A percentile compares a stretch with the other conserved stretches of the same genome.
phyloP scores from a whole-genome alignment of 2,329 filamentous ascomycete genomes.

The Diaporthe vexans region DNA sequence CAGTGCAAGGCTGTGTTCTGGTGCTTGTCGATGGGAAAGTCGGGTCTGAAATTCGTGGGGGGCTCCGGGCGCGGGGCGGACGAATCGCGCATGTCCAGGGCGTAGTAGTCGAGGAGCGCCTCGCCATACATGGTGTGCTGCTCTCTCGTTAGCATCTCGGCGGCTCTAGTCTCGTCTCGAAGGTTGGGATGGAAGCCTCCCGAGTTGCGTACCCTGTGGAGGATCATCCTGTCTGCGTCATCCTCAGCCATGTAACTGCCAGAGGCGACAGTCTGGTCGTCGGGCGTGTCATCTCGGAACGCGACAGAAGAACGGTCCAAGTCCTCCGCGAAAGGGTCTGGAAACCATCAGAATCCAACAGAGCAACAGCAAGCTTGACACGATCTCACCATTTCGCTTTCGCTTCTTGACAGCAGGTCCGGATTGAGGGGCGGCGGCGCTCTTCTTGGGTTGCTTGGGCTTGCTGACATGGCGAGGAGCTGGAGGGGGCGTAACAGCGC shows the following conservation, averaged over 20 bases:
- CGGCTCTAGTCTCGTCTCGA: background rate
- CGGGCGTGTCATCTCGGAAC: constrained; percentile 78
- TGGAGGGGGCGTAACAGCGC: constrained; percentile 89
- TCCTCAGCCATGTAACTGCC: constrained; percentile 90
- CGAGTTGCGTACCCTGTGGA: constrained; percentile 36
- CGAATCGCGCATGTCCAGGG: constrained; percentile 85
- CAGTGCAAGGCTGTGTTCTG: constrained; percentile 95
- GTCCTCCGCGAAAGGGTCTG: constrained; percentile 66
- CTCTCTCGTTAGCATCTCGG: constrained; percentile 71
- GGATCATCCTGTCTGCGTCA: constrained; percentile 78
- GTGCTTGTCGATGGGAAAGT: constrained; percentile 94
- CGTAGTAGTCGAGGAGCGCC: constrained; percentile 94
- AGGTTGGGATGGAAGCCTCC: background rate
- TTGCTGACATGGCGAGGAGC: constrained; percentile 94
- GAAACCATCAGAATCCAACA: constrained; percentile 45
- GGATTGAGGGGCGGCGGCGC: constrained; percentile 55
- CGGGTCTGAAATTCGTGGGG: constrained; percentile 87
- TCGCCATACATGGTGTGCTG: constrained; percentile 94
- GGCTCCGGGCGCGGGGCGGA: constrained; percentile 81
- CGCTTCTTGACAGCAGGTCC: constrained; percentile 33
- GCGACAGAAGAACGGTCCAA: constrained; percentile 63
- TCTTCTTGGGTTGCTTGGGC: constrained; percentile 81
- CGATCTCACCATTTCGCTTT: constrained; percentile 33
- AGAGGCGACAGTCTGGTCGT: constrained; percentile 86
- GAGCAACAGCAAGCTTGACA: constrained; percentile 26